Base-by-base conservation (phyloP, 2,329 filamentous ascomycete species). In the Paecilomyces sp. region DNA sequence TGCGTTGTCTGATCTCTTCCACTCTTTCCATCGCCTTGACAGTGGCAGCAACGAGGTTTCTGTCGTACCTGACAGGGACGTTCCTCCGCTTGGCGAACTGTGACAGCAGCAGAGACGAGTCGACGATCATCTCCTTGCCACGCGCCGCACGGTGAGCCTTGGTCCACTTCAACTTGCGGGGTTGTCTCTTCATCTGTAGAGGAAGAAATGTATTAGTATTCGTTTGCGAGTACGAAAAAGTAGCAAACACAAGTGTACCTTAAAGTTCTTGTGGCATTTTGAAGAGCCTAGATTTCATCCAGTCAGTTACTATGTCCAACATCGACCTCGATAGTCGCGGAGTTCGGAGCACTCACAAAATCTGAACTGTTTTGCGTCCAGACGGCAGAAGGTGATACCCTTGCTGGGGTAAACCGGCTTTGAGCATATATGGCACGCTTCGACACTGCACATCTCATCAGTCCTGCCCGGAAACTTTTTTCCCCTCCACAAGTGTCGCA, bases 111-210 rank as follows among this genome's bases (percentile, higher is more conserved):
- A 99, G 87, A 33, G 93, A 96, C 70, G 86, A 89, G 83, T 99
- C 94, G 77, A 97, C 92, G 60, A 90, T 90, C 91, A 96, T 87
- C 77, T 87, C 85, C 80, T 92, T 95, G 80, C 91, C 91, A 60
- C 89, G 88, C 18, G 88, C 85, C 73, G 88, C 88, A 71, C 92
- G 89, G 84, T 92, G 93, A 57, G 91, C 87, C 83, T 97, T 96
- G 63, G 93, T 97, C 94, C 93, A 97, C 78, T 92, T 94, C 68
- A 97, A 85, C 78, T 97, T 96, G 75, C 93, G 88, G 36, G 93
- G 92, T 80, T 97, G 97, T 67, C 94, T 88, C 89, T 96, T 96
- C 91, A 96, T 96, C 80, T 47, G 41, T 47, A 47, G 18, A 47
- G 5, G 36, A 22, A 1, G n/a, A 47, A 8, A 18, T 47, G 18